Evolutionary conservation across 106 monocot genomes (phyloP).

Genomic region (Apostasia shenzhenica): DNA sequence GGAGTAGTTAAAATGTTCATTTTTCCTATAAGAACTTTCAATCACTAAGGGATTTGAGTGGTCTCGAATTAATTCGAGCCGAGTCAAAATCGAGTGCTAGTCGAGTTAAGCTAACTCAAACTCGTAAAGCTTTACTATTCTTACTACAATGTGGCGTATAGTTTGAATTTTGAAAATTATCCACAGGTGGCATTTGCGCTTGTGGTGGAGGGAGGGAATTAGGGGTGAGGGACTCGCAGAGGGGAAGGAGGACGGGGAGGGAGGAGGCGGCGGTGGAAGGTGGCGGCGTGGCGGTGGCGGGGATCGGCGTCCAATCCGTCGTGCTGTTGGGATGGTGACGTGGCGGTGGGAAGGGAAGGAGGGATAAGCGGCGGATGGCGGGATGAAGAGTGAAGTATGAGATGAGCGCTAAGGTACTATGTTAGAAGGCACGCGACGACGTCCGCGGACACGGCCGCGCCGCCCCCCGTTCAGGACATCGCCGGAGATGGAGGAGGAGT

Average conservation of each 20-base stretch:
- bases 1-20: too few relatives aligned
- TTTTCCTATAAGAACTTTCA: too few relatives aligned
- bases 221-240: not conserved
- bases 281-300: slow-evolving; percentile 1
- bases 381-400: slow-evolving; percentile 77
- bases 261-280: slow-evolving; percentile 28
- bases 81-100: too few relatives aligned
- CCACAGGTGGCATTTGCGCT: slow-evolving; percentile 26
- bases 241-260: slow-evolving; percentile 1
- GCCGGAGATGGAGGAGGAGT: slow-evolving; percentile 33
- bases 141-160: too few relatives aligned
- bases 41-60: too few relatives aligned
- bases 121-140: too few relatives aligned
- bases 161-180: too few relatives aligned
- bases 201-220: slow-evolving; percentile 13
- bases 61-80: too few relatives aligned
- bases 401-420: slow-evolving; percentile 65
- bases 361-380: slow-evolving; percentile 20
- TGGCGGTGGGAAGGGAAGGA: slow-evolving; percentile 43
- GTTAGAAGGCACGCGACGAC: slow-evolving; percentile 62
- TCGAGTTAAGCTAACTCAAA: too few relatives aligned
- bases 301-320: slow-evolving; percentile 14
- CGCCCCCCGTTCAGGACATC: too few relatives aligned
- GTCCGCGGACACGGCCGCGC: slow-evolving; percentile 27
- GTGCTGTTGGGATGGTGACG: slow-evolving; percentile 38